phyloP scores from a whole-genome alignment of 805 yeast genomes.

The Lipomyces japonicus region DNA sequence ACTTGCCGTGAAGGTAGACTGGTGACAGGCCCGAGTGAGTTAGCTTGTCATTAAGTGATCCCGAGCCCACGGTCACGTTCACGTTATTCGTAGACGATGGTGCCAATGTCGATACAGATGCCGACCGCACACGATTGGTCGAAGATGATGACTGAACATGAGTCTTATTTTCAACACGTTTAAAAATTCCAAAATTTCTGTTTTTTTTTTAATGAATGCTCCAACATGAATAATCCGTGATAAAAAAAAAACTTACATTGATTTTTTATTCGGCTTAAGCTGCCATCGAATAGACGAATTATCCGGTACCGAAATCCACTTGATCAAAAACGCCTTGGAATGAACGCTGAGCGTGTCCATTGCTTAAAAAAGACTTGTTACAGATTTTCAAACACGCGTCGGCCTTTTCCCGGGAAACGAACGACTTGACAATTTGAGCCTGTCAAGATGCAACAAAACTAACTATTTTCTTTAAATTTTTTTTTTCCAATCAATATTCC shows the following conservation, averaged over 20 bases:
- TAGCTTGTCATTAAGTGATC: conserved; percentile 47
- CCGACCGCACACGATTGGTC: conserved; percentile 12
- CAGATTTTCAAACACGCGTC: too few relatives aligned
- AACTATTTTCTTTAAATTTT: too few relatives aligned
- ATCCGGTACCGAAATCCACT: conserved; percentile 81
- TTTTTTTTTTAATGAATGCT: too few relatives aligned
- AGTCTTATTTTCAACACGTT: conserved; percentile 9
- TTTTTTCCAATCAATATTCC: too few relatives aligned
- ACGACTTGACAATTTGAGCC: too few relatives aligned
- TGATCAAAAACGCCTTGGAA: conserved; percentile 80
- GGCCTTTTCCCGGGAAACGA: too few relatives aligned
- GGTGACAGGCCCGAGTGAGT: conserved; percentile 49
- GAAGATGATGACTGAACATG: too few relatives aligned
- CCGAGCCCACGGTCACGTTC: conserved; percentile 5
- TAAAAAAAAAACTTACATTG: conserved; percentile 41
- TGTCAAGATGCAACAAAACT: too few relatives aligned
- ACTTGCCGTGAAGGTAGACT: conserved; percentile 53
- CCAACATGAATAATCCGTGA: background rate
- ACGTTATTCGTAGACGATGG: background rate
- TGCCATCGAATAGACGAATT: conserved; percentile 70
- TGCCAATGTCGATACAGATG: conserved; percentile 11
- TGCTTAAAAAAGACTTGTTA: too few relatives aligned
- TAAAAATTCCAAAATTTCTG: conserved; percentile 27
- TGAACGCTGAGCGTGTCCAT: conserved; percentile 91
- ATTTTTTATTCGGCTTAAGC: conserved; percentile 69